phyloP scores from a whole-genome alignment of 2,329 filamentous ascomycete species.

The Cucurbitaria berberidis region DNA sequence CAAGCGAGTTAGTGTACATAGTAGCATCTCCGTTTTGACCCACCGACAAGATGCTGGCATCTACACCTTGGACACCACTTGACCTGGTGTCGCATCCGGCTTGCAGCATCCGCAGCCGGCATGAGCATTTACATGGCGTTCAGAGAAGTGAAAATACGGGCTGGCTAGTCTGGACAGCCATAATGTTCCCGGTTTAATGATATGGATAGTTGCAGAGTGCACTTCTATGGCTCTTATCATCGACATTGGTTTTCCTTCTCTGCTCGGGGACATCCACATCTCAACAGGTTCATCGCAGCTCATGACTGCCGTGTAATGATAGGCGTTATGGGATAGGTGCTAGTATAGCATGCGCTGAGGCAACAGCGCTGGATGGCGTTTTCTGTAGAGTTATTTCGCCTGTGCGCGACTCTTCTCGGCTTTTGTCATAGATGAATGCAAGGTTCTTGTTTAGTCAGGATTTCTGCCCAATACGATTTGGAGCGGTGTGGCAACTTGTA shows the following conservation, averaged over 20 bases:
- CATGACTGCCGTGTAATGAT: conserved; percentile 15
- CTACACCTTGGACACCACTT: conserved; percentile 3
- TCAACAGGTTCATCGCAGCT: not conserved
- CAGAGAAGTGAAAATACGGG: conserved; percentile 13
- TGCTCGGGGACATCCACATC: not conserved
- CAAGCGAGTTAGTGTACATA: conserved; percentile 17
- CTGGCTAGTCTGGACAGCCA: conserved; percentile 15
- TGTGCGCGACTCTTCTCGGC: conserved; percentile 1
- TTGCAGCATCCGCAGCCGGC: not conserved
- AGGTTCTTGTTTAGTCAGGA: not conserved
- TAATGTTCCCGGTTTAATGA: not conserved
- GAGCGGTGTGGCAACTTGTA: not conserved
- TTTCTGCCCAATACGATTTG: not conserved
- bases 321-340: conserved; percentile 11
- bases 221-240: not conserved
- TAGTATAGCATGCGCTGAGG: conserved; percentile 10
- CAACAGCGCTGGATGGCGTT: conserved; percentile 16
- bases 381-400: conserved; percentile 1
- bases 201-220: not conserved
- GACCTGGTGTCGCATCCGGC: conserved; percentile 1
- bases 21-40: not conserved
- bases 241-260: conserved; percentile 1
- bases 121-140: conserved; percentile 28
- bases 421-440: conserved; percentile 1
- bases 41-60: conserved; percentile 17